Conservation (phyloP, 2,329 filamentous ascomycete genomes). For the Cladosporium colombiae region DNA sequence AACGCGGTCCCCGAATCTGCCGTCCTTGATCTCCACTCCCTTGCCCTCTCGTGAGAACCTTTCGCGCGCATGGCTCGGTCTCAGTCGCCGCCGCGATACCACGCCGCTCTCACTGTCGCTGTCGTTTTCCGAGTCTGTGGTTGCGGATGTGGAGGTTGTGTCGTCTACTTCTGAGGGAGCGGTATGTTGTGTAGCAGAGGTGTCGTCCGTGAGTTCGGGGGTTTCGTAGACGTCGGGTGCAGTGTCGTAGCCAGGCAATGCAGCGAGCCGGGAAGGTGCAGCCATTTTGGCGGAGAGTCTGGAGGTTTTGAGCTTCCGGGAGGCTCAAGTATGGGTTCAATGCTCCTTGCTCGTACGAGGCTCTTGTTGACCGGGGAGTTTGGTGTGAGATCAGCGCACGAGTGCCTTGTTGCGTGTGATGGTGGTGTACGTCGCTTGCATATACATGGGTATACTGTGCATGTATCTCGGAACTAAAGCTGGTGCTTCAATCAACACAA, state of each 20-base stretch:
- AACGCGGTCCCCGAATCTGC: slow-evolving; percentile 89
- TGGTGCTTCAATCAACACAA: background rate
- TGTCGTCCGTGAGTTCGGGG: slow-evolving; percentile 86
- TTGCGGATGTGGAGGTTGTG: slow-evolving; percentile 34
- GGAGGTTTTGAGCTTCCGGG: background rate
- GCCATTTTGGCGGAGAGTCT: slow-evolving; percentile 7
- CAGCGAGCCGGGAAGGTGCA: slow-evolving; percentile 25
- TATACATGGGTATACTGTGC: background rate
- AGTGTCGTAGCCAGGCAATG: slow-evolving; percentile 57
- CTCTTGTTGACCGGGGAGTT: background rate
- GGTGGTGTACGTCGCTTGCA: background rate
- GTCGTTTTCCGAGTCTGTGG: slow-evolving; percentile 27
- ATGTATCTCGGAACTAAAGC: background rate
- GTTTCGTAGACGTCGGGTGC: slow-evolving; percentile 97
- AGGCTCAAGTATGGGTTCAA: background rate
- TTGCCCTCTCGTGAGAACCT: slow-evolving; percentile 60
- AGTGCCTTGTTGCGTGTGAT: background rate
- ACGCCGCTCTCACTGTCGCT: slow-evolving; percentile 54
- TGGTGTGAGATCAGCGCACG: background rate
- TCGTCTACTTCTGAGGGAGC: slow-evolving; percentile 18
- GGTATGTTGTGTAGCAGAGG: slow-evolving; percentile 50
- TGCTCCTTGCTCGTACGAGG: background rate
- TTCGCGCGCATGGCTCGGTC: slow-evolving; percentile 75
- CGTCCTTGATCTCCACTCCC: slow-evolving; percentile 72
- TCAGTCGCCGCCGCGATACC: slow-evolving; percentile 75